phyloP scores from a whole-genome alignment of 306 rosid species.

The Citrullus mucosospermus region DNA sequence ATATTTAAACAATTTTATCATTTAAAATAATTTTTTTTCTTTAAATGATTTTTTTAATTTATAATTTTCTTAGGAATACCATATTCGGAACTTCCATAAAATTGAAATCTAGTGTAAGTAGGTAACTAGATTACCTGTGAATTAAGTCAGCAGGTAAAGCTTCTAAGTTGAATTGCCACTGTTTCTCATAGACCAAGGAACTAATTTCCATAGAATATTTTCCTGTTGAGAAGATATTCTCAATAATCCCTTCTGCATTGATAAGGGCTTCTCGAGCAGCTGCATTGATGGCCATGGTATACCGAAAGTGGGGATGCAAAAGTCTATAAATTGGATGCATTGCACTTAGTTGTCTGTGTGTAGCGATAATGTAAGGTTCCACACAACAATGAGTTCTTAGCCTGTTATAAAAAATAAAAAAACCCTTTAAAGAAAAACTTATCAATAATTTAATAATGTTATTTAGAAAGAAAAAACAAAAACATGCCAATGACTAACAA shows the following conservation, averaged over 20 bases:
- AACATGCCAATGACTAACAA: background rate
- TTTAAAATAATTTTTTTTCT: no score
- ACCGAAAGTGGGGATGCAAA: conserved; percentile 65
- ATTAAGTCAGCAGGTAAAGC: conserved; percentile 32
- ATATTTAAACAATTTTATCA: no score
- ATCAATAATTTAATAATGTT: no score
- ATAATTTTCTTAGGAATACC: no score
- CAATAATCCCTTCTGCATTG: conserved; percentile 48
- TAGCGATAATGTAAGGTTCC: conserved; percentile 46
- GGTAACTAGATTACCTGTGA: background rate
- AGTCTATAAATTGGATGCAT: conserved; percentile 73
- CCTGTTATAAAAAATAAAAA: background rate
- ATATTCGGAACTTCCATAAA: no score
- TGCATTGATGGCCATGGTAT: conserved; percentile 77
- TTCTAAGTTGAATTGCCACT: conserved; percentile 27
- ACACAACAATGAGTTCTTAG: background rate
- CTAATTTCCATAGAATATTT: conserved; percentile 37
- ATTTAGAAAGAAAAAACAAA: background rate
- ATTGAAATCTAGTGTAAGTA: no score
- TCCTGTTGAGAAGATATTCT: conserved; percentile 29
- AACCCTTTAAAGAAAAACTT: no score
- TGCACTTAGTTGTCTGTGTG: conserved; percentile 61
- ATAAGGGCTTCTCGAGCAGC: conserved; percentile 47
- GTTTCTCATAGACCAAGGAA: conserved; percentile 38
- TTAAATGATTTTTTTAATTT: no score